Base-by-base conservation (phyloP, 306 rosid genomes). In the Glycine soja region DNA sequence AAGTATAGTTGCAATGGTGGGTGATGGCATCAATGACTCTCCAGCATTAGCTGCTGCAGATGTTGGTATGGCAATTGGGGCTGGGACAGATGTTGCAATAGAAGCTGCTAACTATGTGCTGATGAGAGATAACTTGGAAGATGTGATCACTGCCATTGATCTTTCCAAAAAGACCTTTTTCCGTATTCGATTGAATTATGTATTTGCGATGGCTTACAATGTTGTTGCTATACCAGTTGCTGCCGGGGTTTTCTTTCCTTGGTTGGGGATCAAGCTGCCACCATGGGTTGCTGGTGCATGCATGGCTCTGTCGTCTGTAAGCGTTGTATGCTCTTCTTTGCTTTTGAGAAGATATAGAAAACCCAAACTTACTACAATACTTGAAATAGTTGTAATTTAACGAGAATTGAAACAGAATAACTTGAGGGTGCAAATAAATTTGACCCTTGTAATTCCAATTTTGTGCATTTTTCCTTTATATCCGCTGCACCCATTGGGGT, bases 211-310 rank as follows among this genome's bases (percentile, higher is more conserved):
- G 97, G 98, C 95, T 15, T 93, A 93, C 92, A 93, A 93, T 78
- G 92, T 90, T 57, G 74, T 91, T 66, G 92, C 97, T 15, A 93
- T 93, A 75, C 98, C 98, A 3, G 72, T 90, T 58, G 98, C 98
- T 38, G 98, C 98, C 0, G 98, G 98, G 42, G 88, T 72, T 19
- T 76, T 93, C 54, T 93, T 65, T 78, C 98, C 98, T 46, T 87
- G 87, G 1, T 63, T 89, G 40, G 90, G 97, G 63, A 77, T 93
- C 85, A 75, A 85, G 86, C 70, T 93, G 67, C 97, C 97, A 13
- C 97, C 98, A 34, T 93, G 98, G 98, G 89, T 91, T 4, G 97
- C 98, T 5, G 98, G 98, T 64, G 94, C 98, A 3, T 91, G 97
- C 88, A 93, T 93, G 98, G 98, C 97, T 65, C 75, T 91, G 63